phyloP scores from a whole-genome alignment of 768 basidiomycete species.

The Aureoboletus auriporus region DNA sequence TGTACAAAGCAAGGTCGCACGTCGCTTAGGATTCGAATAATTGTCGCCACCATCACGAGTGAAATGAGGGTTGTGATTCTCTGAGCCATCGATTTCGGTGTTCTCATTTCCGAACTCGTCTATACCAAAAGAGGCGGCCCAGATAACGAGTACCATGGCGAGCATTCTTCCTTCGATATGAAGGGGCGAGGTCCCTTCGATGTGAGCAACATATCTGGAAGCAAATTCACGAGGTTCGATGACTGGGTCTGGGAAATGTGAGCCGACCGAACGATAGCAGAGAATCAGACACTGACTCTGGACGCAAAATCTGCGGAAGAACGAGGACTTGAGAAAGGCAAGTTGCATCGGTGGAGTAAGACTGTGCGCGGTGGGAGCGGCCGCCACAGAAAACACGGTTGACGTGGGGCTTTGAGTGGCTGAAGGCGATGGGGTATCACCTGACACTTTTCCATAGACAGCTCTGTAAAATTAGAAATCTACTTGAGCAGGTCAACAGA shows the following conservation, averaged over 20 bases:
- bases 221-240: conserved; percentile 79
- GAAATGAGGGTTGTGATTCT: conserved; percentile 4
- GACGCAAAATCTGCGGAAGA: conserved; percentile 79
- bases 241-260: conserved; percentile 62
- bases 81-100: conserved; percentile 3
- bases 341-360: conserved; percentile 68
- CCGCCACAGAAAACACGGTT: conserved; percentile 4
- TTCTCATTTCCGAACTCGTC: conserved; percentile 65
- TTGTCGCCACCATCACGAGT: conserved; percentile 22
- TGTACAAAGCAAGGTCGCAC: conserved; percentile 49
- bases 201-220: conserved; percentile 64
- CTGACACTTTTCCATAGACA: conserved; percentile 68
- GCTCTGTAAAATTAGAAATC: conserved; percentile 43
- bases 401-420: conserved; percentile 22
- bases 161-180: conserved; percentile 74
- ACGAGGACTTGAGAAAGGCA: conserved; percentile 81
- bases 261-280: conserved; percentile 2
- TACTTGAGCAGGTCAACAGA: background rate
- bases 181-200: conserved; percentile 57
- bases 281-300: conserved; percentile 57
- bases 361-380: conserved; percentile 20
- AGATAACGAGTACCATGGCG: conserved; percentile 75
- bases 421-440: conserved; percentile 30
- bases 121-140: conserved; percentile 88
- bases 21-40: conserved; percentile 34